phyloP scores from a whole-genome alignment of 305 asterid species.

The Fraxinus ornus region DNA sequence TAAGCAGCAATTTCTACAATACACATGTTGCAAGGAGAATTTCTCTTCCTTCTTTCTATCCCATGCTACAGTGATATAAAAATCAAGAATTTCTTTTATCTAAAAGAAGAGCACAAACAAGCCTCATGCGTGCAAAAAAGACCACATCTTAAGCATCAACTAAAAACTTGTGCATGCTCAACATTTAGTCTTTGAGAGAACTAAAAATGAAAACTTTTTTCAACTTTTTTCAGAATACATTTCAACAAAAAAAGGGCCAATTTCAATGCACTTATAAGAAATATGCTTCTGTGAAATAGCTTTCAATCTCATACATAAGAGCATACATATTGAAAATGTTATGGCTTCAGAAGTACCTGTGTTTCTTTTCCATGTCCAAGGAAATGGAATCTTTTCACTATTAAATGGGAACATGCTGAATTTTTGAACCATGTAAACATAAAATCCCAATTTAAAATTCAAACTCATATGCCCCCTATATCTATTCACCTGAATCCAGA shows the following conservation, averaged over 20 bases:
- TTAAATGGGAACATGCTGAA: background rate
- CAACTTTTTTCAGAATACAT: background rate
- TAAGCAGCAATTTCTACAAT: background rate
- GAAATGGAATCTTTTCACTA: background rate
- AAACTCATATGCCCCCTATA: background rate
- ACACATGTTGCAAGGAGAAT: background rate
- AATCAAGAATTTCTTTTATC: background rate
- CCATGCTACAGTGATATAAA: background rate
- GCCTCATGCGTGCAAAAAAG: background rate
- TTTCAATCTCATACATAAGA: background rate
- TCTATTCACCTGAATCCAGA: background rate
- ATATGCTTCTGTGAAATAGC: background rate
- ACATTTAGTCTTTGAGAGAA: background rate
- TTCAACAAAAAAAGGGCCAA: background rate
- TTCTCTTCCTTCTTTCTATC: background rate
- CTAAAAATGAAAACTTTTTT: background rate
- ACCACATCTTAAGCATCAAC: background rate
- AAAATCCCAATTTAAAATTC: background rate
- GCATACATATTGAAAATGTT: background rate
- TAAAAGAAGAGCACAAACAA: background rate
- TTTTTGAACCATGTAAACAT: background rate
- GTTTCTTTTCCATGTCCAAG: background rate
- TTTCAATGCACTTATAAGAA: background rate
- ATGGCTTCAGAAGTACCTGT: background rate
- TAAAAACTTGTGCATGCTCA: background rate